Base-by-base conservation (phyloP, 1,284 basidiomycete species). In the Kwoniella shivajii region DNA sequence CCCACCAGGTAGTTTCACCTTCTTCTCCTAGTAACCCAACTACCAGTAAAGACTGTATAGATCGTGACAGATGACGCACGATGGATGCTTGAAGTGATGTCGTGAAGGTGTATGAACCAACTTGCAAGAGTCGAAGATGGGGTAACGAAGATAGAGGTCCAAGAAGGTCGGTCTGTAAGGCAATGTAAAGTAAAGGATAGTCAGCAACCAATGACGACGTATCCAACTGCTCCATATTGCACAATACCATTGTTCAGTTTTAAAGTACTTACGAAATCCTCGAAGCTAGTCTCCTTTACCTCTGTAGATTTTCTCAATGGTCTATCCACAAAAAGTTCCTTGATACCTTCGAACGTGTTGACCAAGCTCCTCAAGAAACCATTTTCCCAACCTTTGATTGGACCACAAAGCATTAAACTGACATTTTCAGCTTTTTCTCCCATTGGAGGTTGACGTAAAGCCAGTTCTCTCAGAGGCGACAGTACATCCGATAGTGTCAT, bases 281-380 rank as follows among this genome's bases (percentile, higher is more conserved):
- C 62, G 16, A 67, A 56, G 6, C 63, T 62, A 4, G 59, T 64
- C 20, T 45, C 58, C 18, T 62, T 60, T 1, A 62, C 58, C 16
- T 65, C 50, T 4, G 51, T 60, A 10, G 57, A 60, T 50, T 71
- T 71, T n/a, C 59, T 55, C 38, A 75, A 36, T 0, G 74, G 74
- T 33, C 74, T 54, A 62, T 75, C 74, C 33, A 75, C 61, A 50
- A 77, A 74, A 34, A 77, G 49, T 55, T 77, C 73, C 50, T 72
- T 70, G 44, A 77, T 69, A 13, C 64, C 71, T 10, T 57, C 59
- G 46, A 65, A 72, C 16, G 64, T 58, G 20, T 58, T 50, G 13
- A 67, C 61, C n/a, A 77, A 54, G 14, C 63, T 63, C n/a, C 59
- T 31, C 33, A 77, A 52, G 51, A 75, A 71, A 2, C 56, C 56